Evolutionary conservation across 257 asterid species (phyloP).

Genomic region (Nicotiana knightiana): DNA sequence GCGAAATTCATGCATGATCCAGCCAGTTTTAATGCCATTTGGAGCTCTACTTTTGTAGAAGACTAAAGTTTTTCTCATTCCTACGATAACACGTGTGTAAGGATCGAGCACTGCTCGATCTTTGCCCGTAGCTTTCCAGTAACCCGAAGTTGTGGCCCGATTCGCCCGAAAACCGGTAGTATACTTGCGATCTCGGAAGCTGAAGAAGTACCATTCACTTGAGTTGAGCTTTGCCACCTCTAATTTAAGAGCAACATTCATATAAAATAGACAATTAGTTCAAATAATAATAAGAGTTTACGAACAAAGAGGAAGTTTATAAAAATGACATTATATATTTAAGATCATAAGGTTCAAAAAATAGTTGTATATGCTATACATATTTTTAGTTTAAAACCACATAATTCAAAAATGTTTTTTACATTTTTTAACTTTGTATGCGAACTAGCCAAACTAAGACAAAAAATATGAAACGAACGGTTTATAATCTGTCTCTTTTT

Average conservation of each 20-base stretch:
- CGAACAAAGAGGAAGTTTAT: neutral
- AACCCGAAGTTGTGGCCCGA: constrained; percentile 54
- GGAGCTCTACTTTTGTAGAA: constrained; percentile 71
- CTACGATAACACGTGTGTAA: constrained; percentile 20
- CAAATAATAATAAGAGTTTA: neutral
- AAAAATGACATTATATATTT: too few relatives aligned
- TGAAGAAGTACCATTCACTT: constrained; percentile 68
- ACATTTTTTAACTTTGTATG: too few relatives aligned
- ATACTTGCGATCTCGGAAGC: constrained; percentile 58
- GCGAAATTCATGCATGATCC: constrained; percentile 80
- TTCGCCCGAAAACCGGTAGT: constrained; percentile 54
- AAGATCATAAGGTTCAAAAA: too few relatives aligned
- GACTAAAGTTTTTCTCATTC: constrained; percentile 73
- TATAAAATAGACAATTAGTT: neutral
- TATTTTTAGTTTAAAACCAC: too few relatives aligned
- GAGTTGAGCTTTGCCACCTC: constrained; percentile 60
- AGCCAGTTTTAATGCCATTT: constrained; percentile 54
- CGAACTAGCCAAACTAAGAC: too few relatives aligned
- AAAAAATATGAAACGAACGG: too few relatives aligned
- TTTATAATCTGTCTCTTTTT: too few relatives aligned
- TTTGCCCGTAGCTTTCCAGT: constrained; percentile 75
- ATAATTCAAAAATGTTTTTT: too few relatives aligned
- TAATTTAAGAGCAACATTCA: constrained; percentile 2
- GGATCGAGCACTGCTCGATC: constrained; percentile 50
- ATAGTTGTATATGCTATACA: too few relatives aligned